These are phyloP conservation scores for Geotrichum restrictum DNA, from an alignment of 1,139 yeast species.

Conservation along the genomic window DNA sequence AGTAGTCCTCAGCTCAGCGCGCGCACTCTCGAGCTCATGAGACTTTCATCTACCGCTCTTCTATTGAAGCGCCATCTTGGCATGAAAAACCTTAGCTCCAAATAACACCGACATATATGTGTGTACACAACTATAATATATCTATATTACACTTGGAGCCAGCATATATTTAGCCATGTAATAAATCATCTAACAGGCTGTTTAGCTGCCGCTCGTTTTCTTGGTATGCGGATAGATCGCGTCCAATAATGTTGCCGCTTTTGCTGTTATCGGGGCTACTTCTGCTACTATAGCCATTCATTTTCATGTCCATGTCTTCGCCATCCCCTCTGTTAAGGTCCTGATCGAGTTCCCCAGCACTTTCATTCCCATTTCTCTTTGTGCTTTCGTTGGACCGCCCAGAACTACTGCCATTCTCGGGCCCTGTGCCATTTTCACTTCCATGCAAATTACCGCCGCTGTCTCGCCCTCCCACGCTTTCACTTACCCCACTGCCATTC, in stretches of 20 bases:
- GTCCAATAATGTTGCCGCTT: not conserved
- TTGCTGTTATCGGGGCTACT: not conserved
- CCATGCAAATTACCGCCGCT: too few species aligned
- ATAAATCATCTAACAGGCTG: conserved; percentile 8
- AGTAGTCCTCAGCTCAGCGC: too few species aligned
- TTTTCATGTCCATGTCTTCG: not conserved
- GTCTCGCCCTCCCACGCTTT: not conserved
- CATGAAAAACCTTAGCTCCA: not conserved
- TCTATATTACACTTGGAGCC: not conserved
- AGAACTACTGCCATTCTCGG: not conserved
- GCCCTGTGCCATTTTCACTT: too few species aligned
- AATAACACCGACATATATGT: not conserved
- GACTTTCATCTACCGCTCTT: too few species aligned
- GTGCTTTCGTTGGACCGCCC: not conserved
- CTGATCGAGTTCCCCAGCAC: not conserved
- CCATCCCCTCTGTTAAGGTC: not conserved
- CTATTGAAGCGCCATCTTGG: too few species aligned
- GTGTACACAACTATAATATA: not conserved
- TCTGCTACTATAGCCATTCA: not conserved
- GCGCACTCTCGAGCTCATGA: too few species aligned
- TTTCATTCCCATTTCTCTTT: not conserved
- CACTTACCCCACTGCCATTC: conserved; percentile 1
- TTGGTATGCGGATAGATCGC: not conserved
- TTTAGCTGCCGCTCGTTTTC: conserved; percentile 11
- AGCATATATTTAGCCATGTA: not conserved